Conservation (phyloP, 2,329 filamentous ascomycete genomes). For the Fusarium nygamai region DNA sequence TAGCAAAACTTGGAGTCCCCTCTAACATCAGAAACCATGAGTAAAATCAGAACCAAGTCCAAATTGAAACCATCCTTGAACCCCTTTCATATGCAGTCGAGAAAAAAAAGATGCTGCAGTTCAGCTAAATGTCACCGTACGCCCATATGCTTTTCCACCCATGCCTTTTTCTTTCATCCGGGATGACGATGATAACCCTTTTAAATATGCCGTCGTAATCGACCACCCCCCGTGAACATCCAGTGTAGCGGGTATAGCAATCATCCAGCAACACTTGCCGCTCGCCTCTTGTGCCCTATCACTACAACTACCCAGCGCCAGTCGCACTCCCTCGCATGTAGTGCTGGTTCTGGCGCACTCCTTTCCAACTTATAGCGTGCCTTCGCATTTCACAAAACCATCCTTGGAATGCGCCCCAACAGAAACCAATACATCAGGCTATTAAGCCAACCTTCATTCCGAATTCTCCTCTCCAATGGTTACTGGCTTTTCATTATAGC, state of each 20-base stretch:
- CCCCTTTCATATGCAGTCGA: constrained; percentile 44
- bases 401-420: constrained; percentile 18
- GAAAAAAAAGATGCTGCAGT: constrained; percentile 31
- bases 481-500: constrained; percentile 12
- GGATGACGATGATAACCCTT: not conserved
- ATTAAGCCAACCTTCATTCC: constrained; percentile 14
- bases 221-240: constrained; percentile 1
- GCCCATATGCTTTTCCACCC: constrained; percentile 39
- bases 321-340: not conserved
- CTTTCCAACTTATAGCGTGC: constrained; percentile 36
- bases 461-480: constrained; percentile 4
- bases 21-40: constrained; percentile 38
- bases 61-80: constrained; percentile 38
- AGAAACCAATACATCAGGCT: constrained; percentile 33
- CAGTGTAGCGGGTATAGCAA: not conserved
- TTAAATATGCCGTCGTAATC: not conserved
- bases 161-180: constrained; percentile 27
- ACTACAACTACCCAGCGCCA: not conserved
- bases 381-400: constrained; percentile 22
- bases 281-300: not conserved
- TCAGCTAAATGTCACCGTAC: constrained; percentile 40
- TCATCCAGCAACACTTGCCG: not conserved
- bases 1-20: constrained; percentile 31
- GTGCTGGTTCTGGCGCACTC: constrained; percentile 10
- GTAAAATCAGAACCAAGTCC: constrained; percentile 23